phyloP scores from a whole-genome alignment of 495 filamentous ascomycete species.

The Penicillium macrosclerotiorum region DNA sequence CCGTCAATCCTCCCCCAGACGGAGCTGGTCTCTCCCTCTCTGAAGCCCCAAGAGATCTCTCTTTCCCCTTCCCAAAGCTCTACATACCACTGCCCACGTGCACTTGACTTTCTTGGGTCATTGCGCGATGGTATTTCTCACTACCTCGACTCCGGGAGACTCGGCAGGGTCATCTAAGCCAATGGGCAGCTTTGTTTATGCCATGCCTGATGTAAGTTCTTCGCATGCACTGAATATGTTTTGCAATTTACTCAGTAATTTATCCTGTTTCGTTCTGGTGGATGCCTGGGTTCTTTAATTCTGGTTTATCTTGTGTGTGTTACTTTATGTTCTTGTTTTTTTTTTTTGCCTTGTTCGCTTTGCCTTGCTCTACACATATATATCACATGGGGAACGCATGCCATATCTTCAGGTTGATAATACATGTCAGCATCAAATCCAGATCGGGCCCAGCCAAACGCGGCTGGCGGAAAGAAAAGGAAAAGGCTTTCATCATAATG shows the following conservation, averaged over 20 bases:
- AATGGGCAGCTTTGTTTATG: constrained; percentile 79
- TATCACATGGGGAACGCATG: too few relatives aligned
- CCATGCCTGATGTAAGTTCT: constrained; percentile 76
- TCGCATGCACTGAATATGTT: neutral
- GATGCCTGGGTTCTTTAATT: too few relatives aligned
- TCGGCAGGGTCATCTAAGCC: constrained; percentile 37
- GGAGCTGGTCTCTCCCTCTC: constrained; percentile 24
- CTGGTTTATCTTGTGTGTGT: neutral
- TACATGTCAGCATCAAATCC: too few relatives aligned
- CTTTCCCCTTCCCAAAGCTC: constrained; percentile 70
- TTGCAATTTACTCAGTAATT: neutral
- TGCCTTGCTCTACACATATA: too few relatives aligned
- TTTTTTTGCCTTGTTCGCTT: neutral
- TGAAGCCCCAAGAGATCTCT: constrained; percentile 64
- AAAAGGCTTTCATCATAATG: too few relatives aligned
- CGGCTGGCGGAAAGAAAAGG: too few relatives aligned
- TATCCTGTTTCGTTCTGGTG: neutral
- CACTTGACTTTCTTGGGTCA: constrained; percentile 68
- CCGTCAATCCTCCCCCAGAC: constrained; percentile 12
- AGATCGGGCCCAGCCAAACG: too few relatives aligned
- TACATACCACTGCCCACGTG: constrained; percentile 76
- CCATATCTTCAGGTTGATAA: too few relatives aligned
- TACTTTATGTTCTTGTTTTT: neutral
- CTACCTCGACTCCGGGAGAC: constrained; percentile 64
- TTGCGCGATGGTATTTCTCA: constrained; percentile 71